phyloP scores from a whole-genome alignment of 1,284 basidiomycete species.

The Trametes pubescens region DNA sequence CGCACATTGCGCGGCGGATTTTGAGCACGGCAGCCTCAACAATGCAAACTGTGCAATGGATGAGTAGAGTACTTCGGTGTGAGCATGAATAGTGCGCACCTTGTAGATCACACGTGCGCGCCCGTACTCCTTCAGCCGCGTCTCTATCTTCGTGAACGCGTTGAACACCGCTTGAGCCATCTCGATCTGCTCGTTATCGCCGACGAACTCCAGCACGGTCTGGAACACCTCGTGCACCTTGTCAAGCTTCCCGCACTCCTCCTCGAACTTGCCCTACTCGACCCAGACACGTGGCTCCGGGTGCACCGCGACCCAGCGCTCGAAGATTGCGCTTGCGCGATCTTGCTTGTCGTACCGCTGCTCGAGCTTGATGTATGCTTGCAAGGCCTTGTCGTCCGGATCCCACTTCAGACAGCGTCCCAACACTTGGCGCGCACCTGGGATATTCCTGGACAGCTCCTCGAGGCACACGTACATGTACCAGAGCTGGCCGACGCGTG shows the following conservation, averaged over 20 bases:
- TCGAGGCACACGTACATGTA: constrained; percentile 99
- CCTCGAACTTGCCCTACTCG: constrained; percentile 97
- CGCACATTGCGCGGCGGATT: constrained; percentile 86
- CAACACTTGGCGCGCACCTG: constrained; percentile 96
- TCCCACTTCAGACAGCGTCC: constrained; percentile 99
- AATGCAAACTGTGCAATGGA: constrained; percentile 80
- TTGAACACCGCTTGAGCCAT: constrained; percentile 97
- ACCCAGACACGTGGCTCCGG: constrained; percentile 98
- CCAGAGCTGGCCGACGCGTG: constrained; percentile 95
- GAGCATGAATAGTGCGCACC: constrained; percentile 53
- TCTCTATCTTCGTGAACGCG: constrained; percentile 99
- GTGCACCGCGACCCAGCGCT: constrained; percentile 92
- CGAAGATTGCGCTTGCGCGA: constrained; percentile 92
- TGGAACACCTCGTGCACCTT: constrained; percentile 97
- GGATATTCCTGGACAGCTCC: constrained; percentile 94
- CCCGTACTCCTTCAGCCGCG: constrained; percentile 93
- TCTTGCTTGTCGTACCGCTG: constrained; percentile 93
- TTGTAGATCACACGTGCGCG: constrained; percentile 98
- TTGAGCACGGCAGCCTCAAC: constrained; percentile 88
- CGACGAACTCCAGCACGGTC: constrained; percentile 96
- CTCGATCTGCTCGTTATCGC: constrained; percentile 97
- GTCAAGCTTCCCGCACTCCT: constrained; percentile 87
- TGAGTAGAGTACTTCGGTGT: no score
- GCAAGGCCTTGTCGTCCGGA: constrained; percentile 99
- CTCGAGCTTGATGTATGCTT: constrained; percentile 98